phyloP scores from a whole-genome alignment of 2,329 filamentous ascomycete genomes.

The Albophoma yamanashiensis region DNA sequence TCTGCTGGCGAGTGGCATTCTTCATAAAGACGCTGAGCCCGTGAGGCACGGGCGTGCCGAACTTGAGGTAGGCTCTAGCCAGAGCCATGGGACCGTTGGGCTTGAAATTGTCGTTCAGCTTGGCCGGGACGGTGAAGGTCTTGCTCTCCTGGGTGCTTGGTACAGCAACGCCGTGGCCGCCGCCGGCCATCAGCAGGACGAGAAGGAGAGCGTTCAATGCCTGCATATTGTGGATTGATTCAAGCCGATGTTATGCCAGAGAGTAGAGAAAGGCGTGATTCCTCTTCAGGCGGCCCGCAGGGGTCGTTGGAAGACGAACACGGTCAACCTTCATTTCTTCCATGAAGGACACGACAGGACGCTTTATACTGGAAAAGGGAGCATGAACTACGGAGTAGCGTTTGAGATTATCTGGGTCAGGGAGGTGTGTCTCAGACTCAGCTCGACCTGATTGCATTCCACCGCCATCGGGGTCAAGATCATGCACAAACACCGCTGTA shows the following conservation, averaged over 20 bases:
- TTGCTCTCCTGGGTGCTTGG: not conserved
- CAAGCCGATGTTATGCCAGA: not conserved
- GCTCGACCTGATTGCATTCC: not conserved
- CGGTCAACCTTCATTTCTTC: not conserved
- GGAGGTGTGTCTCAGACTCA: not conserved
- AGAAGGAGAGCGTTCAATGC: not conserved
- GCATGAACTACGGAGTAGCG: not conserved
- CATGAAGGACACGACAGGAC: not conserved
- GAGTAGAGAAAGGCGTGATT: not conserved
- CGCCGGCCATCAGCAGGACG: not conserved
- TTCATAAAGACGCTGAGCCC: not conserved
- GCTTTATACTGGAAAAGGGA: not conserved
- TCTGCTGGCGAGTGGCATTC: not conserved
- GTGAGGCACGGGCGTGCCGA: not conserved
- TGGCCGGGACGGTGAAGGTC: not conserved
- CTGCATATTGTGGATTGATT: not conserved
- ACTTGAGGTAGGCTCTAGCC: not conserved
- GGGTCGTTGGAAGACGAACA: not conserved
- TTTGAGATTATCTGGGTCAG: not conserved
- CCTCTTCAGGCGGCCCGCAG: not conserved
- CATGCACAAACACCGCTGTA: not conserved
- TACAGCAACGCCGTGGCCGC: not conserved
- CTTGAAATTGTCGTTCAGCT: not conserved
- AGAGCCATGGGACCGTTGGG: not conserved
- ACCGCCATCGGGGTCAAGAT: not conserved